phyloP scores from a whole-genome alignment of 441 rosid species.

The Metrosideros polymorpha region DNA sequence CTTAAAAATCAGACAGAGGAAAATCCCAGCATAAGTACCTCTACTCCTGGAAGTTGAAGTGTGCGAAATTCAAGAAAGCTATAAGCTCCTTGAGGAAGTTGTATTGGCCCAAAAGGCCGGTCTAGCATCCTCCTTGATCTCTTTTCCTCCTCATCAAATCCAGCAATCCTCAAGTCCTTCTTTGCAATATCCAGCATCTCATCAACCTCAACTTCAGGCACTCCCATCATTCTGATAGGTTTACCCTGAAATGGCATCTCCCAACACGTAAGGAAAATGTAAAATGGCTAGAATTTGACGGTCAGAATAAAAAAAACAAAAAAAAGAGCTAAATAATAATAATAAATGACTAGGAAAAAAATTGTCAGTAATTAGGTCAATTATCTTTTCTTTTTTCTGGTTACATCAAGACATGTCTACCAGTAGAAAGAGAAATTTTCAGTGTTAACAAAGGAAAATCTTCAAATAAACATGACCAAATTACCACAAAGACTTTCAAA shows the following conservation, averaged over 20 bases:
- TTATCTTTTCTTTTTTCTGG: neutral
- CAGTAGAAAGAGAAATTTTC: neutral
- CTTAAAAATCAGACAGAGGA: neutral
- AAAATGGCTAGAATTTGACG: neutral
- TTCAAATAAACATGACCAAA: neutral
- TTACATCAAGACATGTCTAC: neutral
- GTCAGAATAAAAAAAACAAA: neutral
- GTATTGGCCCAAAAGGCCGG: constrained; percentile 18
- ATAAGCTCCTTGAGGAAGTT: constrained; percentile 75
- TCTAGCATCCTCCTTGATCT: constrained; percentile 42
- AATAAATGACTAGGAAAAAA: neutral
- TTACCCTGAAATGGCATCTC: constrained; percentile 25
- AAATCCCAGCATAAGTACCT: constrained; percentile 27
- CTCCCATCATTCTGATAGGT: constrained; percentile 90
- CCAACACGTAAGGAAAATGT: neutral
- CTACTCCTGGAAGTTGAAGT: constrained; percentile 70
- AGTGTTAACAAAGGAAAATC: neutral
- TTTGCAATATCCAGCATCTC: constrained; percentile 41
- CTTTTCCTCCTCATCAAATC: constrained; percentile 87
- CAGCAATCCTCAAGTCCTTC: constrained; percentile 63
- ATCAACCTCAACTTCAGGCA: constrained; percentile 56
- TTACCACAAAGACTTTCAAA: neutral
- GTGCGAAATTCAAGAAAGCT: constrained; percentile 73
- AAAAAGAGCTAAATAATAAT: neutral
- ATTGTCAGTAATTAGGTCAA: neutral